These are phyloP conservation scores for Phytopythium ostracodes DNA, from an alignment of 352 stramenopile species.

Conservation along the genomic window DNA sequence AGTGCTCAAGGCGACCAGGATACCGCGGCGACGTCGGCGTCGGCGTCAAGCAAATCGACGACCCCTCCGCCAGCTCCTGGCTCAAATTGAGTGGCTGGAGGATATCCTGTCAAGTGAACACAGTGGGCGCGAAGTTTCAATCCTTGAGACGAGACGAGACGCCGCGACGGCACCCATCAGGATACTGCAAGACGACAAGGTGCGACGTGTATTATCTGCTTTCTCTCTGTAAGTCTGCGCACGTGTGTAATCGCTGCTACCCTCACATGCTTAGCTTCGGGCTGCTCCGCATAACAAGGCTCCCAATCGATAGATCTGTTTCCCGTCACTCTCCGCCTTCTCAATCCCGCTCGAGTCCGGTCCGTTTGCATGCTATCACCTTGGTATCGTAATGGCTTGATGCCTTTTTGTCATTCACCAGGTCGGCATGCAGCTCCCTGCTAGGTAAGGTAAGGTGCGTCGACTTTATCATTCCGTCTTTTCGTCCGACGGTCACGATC, in stretches of 20 bases:
- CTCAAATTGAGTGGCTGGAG: neutral
- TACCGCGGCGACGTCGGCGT: constrained; percentile 1
- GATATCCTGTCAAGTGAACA: neutral
- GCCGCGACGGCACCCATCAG: neutral
- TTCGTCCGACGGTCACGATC: neutral
- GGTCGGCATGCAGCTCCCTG: neutral
- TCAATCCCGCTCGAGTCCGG: neutral
- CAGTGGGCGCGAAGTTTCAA: neutral
- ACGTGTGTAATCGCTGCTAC: neutral
- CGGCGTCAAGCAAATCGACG: neutral
- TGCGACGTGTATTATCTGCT: constrained; percentile 6
- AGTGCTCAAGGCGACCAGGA: constrained; percentile 13
- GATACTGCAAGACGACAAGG: neutral
- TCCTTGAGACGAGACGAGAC: neutral
- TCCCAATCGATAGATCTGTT: constrained; percentile 5
- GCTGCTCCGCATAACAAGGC: constrained; percentile 1
- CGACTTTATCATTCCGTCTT: no score
- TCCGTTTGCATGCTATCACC: neutral
- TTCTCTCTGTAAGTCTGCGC: neutral
- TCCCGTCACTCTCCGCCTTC: neutral
- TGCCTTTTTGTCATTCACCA: neutral
- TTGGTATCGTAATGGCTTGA: neutral
- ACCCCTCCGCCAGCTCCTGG: neutral
- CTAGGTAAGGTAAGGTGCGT: no score
- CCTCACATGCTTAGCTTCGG: constrained; percentile 3